Percentiles rank a stretch among this genome's conserved stretches.
Evolutionary conservation across 306 rosid genomes (phyloP).

Genomic region (Inga leiocalycina): DNA sequence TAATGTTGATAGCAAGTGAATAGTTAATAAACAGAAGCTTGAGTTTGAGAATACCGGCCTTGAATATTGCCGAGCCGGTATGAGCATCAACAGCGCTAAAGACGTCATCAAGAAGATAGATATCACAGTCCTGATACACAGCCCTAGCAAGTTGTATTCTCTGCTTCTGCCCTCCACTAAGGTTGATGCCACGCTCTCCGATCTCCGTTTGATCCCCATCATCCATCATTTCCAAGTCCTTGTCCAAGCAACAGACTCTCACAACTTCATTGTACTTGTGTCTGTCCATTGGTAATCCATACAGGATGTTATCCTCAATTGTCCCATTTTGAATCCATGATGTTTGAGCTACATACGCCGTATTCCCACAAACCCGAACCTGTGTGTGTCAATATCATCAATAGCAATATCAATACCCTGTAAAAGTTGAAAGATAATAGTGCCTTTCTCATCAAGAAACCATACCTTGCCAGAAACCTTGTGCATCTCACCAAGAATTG

Average conservation of each 20-base stretch:
- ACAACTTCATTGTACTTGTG: slow-evolving; percentile 66
- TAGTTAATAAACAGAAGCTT: not conserved
- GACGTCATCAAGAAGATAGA: slow-evolving; percentile 92
- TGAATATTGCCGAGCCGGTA: slow-evolving; percentile 91
- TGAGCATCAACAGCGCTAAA: slow-evolving; percentile 99
- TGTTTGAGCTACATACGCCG: slow-evolving; percentile 94
- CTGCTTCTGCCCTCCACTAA: slow-evolving; percentile 98
- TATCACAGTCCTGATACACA: slow-evolving; percentile 83
- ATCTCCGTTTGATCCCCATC: slow-evolving; percentile 93
- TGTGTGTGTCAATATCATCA: slow-evolving; percentile 21
- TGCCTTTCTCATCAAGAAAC: not conserved
- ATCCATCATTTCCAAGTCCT: slow-evolving; percentile 95
- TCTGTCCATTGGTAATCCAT: slow-evolving; percentile 78
- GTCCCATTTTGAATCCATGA: slow-evolving; percentile 99
- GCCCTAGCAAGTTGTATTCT: slow-evolving; percentile 95
- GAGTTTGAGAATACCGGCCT: slow-evolving; percentile 49
- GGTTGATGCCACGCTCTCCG: slow-evolving; percentile 97
- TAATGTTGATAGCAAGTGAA: not conserved
- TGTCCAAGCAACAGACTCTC: slow-evolving; percentile 87
- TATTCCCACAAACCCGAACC: slow-evolving; percentile 85
- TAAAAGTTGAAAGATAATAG: not conserved
- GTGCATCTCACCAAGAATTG: slow-evolving; percentile 95
- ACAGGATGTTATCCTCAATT: slow-evolving; percentile 83
- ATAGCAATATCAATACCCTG: not conserved
- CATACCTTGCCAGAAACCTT: slow-evolving; percentile 67